Conservation (phyloP, 2,329 filamentous ascomycete genomes). For the Diaporthe velutina region DNA sequence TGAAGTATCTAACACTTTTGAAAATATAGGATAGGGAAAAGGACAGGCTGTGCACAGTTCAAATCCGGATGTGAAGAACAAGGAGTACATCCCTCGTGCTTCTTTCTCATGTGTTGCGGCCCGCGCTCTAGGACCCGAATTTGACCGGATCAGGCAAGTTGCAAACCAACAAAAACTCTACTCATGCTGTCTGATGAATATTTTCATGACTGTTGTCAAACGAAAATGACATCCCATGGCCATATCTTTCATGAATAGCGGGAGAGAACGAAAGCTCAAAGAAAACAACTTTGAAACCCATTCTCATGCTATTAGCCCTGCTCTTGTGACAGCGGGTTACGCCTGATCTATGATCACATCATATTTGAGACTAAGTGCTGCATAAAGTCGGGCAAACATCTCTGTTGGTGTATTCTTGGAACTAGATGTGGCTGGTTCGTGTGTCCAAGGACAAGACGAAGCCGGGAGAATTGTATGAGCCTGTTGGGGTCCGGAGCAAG, state of each 20-base stretch:
- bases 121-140: not conserved
- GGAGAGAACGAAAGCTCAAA: not conserved
- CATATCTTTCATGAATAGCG: not conserved
- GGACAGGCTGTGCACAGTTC: no score
- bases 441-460: constrained; percentile 51
- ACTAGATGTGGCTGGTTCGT: constrained; percentile 53
- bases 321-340: no score
- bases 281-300: not conserved
- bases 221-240: not conserved
- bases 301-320: no score
- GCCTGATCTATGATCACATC: no score
- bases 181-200: not conserved
- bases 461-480: constrained; percentile 51
- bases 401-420: constrained; percentile 40
- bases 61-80: constrained; percentile 8
- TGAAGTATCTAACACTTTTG: not conserved
- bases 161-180: not conserved
- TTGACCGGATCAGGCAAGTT: not conserved
- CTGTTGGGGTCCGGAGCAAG: constrained; percentile 47
- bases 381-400: no score
- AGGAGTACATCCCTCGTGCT: not conserved
- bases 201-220: not conserved
- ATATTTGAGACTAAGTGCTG: no score
- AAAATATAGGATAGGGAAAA: not conserved
- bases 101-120: not conserved